Evolutionary conservation across 805 yeast genomes (phyloP).

Genomic region (Brettanomyces sp.): DNA sequence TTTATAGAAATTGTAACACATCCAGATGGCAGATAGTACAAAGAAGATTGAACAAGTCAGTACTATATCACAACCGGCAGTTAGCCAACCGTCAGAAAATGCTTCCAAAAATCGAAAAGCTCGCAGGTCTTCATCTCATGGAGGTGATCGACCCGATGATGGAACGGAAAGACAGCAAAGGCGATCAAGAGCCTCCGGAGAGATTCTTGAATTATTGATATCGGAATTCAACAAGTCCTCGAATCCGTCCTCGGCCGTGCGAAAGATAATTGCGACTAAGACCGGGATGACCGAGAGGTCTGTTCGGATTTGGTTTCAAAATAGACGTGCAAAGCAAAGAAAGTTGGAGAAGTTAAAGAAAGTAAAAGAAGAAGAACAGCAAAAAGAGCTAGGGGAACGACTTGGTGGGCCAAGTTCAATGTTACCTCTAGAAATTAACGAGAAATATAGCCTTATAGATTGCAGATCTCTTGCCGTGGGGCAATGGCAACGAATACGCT

Average conservation of each 20-base stretch:
- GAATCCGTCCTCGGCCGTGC: slow-evolving; percentile 63
- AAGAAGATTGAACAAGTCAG: no score
- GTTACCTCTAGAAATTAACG: slow-evolving; percentile 48
- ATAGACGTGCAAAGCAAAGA: slow-evolving; percentile 70
- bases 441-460: slow-evolving; percentile 58
- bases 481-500: slow-evolving; percentile 68
- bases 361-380: slow-evolving; percentile 7
- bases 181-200: slow-evolving; percentile 43
- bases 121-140: background rate
- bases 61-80: no score
- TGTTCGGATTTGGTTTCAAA: slow-evolving; percentile 90
- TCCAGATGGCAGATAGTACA: no score
- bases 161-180: slow-evolving; percentile 10
- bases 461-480: slow-evolving; percentile 65
- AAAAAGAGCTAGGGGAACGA: background rate
- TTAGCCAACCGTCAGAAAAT: no score
- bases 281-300: slow-evolving; percentile 83
- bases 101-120: no score
- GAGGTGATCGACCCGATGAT: slow-evolving; percentile 5
- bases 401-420: slow-evolving; percentile 7
- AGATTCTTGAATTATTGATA: slow-evolving; percentile 58
- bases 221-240: slow-evolving; percentile 63
- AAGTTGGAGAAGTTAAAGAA: slow-evolving; percentile 45
- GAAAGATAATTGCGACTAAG: slow-evolving; percentile 59
- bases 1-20: no score